phyloP scores from a whole-genome alignment of 2,329 filamentous ascomycete genomes.

The Penicillium concentricum region DNA sequence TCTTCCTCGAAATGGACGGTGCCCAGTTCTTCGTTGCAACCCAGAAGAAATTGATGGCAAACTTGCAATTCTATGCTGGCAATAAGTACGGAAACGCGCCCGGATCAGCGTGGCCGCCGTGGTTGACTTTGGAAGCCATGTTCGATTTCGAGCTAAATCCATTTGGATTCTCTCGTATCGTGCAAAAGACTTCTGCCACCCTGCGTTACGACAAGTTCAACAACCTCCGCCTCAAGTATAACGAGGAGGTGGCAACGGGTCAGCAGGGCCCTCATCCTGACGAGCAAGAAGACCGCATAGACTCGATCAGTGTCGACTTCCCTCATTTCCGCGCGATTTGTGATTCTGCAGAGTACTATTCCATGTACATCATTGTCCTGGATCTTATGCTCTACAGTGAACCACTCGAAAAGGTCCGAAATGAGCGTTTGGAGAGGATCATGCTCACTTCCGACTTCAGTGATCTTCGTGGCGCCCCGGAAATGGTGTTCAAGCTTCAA shows the following conservation, averaged over 20 bases:
- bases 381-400: slow-evolving; percentile 96
- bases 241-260: slow-evolving; percentile 79
- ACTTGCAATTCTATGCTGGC: slow-evolving; percentile 89
- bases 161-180: slow-evolving; percentile 96
- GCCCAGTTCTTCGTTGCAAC: slow-evolving; percentile 98
- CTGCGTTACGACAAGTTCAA: slow-evolving; percentile 98
- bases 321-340: slow-evolving; percentile 91
- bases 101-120: slow-evolving; percentile 91
- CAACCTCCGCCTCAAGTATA: slow-evolving; percentile 91
- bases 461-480: slow-evolving; percentile 86
- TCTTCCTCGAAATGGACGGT: slow-evolving; percentile 93
- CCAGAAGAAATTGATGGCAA: slow-evolving; percentile 83
- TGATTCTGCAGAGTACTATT: slow-evolving; percentile 96
- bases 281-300: slow-evolving; percentile 72
- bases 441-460: slow-evolving; percentile 99
- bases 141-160: slow-evolving; percentile 92
- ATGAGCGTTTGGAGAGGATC: slow-evolving; percentile 93
- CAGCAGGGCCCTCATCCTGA: slow-evolving; percentile 41
- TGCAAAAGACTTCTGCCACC: slow-evolving; percentile 93
- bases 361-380: slow-evolving; percentile 95
- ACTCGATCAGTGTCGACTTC: slow-evolving; percentile 96
- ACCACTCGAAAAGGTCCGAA: slow-evolving; percentile 94
- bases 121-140: slow-evolving; percentile 98
- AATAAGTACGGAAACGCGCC: slow-evolving; percentile 85
- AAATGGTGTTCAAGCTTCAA: slow-evolving; percentile 88